Conservation (phyloP, 495 filamentous ascomycete genomes). For the Penicillium coprophilum region DNA sequence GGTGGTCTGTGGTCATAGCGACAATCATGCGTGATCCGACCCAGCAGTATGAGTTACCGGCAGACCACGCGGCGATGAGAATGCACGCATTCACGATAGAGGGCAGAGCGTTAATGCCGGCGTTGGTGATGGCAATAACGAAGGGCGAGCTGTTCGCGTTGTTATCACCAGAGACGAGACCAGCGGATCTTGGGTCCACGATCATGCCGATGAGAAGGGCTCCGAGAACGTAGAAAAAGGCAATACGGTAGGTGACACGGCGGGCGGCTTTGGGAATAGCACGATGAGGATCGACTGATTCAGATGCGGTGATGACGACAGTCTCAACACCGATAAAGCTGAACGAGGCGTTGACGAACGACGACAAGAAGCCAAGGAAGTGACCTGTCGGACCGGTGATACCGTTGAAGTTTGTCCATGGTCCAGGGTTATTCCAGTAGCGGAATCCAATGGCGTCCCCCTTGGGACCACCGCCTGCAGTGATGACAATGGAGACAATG, state of each 20-base stretch:
- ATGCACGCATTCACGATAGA: conserved; percentile 77
- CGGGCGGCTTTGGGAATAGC: conserved; percentile 79
- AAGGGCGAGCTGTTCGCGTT: conserved; percentile 53
- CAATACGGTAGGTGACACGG: conserved; percentile 81
- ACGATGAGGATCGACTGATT: conserved; percentile 74
- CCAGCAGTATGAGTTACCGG: conserved; percentile 58
- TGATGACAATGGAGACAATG: conserved; percentile 66
- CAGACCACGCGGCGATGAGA: conserved; percentile 64
- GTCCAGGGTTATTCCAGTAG: conserved; percentile 58
- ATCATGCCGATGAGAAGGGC: conserved; percentile 57
- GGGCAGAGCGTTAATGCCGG: conserved; percentile 65
- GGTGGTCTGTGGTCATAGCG: conserved; percentile 39
- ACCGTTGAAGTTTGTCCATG: conserved; percentile 39
- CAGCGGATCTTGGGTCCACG: conserved; percentile 42
- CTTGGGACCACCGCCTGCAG: conserved; percentile 62
- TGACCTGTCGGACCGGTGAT: conserved; percentile 39
- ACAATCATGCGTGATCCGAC: conserved; percentile 41
- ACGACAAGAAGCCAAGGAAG: conserved; percentile 47
- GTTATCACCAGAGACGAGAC: conserved; percentile 53
- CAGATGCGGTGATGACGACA: conserved; percentile 77
- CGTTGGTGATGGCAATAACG: conserved; percentile 58
- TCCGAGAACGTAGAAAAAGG: conserved; percentile 72
- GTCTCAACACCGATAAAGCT: conserved; percentile 64
- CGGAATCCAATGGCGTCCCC: conserved; percentile 66
- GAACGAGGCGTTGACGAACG: conserved; percentile 50